These are phyloP conservation scores for Leccinum subspadiceum DNA, from an alignment of 1,284 basidiomycete genomes.

Conservation along the genomic window DNA sequence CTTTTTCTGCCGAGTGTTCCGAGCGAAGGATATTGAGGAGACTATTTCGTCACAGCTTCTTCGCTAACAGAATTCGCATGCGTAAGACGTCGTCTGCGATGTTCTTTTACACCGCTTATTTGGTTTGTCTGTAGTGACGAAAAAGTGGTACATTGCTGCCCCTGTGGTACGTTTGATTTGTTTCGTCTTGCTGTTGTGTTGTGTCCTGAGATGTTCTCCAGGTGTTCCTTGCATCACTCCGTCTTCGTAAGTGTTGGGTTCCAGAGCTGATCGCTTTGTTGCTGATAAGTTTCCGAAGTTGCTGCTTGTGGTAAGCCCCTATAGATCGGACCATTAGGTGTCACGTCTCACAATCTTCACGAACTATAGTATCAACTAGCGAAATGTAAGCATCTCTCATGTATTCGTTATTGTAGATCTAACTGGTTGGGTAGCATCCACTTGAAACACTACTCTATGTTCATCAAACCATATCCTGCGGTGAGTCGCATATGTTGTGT, in stretches of 20 bases:
- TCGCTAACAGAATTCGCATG: constrained; percentile 34
- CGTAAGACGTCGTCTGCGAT: constrained; percentile 13
- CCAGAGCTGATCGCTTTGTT: not conserved
- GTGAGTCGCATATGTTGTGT: constrained; percentile 6
- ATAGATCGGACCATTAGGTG: too few species aligned
- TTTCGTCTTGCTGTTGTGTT: not conserved
- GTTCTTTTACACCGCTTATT: constrained; percentile 6
- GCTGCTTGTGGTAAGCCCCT: constrained; percentile 29
- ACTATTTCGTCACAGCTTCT: constrained; percentile 21
- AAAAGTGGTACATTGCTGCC: constrained; percentile 32
- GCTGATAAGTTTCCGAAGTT: constrained; percentile 20
- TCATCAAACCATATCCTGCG: constrained; percentile 32
- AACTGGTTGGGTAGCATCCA: constrained; percentile 17
- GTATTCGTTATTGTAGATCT: not conserved
- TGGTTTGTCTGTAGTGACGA: constrained; percentile 24
- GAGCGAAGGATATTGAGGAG: not conserved
- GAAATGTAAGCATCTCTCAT: constrained; percentile 24
- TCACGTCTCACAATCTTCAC: not conserved
- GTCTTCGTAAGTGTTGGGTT: constrained; percentile 29
- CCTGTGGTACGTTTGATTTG: constrained; percentile 24
- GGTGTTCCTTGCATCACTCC: constrained; percentile 33
- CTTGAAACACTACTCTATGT: constrained; percentile 30
- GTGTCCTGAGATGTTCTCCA: not conserved
- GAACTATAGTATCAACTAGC: constrained; percentile 28
- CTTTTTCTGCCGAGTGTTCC: not conserved